These are phyloP conservation scores for Alternaria ventricosa DNA, from an alignment of 2,329 filamentous ascomycete genomes.

Conservation along the genomic window DNA sequence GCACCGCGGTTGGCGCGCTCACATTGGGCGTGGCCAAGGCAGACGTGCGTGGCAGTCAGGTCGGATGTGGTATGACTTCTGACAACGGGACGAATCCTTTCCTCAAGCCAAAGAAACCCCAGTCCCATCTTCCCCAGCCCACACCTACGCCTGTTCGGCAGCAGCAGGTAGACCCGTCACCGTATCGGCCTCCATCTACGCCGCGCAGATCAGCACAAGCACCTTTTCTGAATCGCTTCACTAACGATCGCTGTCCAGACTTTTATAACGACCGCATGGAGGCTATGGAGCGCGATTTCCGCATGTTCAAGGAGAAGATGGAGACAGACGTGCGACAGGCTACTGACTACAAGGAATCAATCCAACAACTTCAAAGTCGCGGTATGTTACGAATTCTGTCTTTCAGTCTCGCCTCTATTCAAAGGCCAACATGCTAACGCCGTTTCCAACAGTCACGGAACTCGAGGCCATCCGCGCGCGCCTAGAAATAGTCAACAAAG, in stretches of 20 bases:
- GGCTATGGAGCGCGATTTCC: slow-evolving; percentile 76
- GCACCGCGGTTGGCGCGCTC: slow-evolving; percentile 32
- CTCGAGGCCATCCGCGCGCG: slow-evolving; percentile 61
- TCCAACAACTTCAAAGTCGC: slow-evolving; percentile 76
- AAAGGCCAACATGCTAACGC: background rate
- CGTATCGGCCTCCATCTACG: slow-evolving; percentile 23
- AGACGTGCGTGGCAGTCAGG: slow-evolving; percentile 23
- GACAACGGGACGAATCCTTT: slow-evolving; percentile 35
- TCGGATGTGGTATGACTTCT: slow-evolving; percentile 38
- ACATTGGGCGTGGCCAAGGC: slow-evolving; percentile 29
- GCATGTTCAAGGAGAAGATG: slow-evolving; percentile 74
- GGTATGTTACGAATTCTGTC: slow-evolving; percentile 59
- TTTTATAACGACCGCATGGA: slow-evolving; percentile 82
- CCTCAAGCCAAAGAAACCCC: slow-evolving; percentile 24
- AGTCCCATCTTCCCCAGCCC: slow-evolving; percentile 33
- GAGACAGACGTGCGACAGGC: slow-evolving; percentile 71
- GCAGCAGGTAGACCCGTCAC: slow-evolving; percentile 14
- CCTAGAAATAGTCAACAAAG: slow-evolving; percentile 59
- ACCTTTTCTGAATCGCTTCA: slow-evolving; percentile 72
- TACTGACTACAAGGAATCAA: slow-evolving; percentile 73
- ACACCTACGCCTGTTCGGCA: slow-evolving; percentile 31
- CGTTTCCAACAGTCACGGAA: slow-evolving; percentile 56
- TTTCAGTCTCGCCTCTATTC: background rate
- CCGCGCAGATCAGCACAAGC: slow-evolving; percentile 52
- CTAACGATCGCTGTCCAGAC: slow-evolving; percentile 72